Evolutionary conservation across 768 basidiomycete species (phyloP), one percentile per base, ranked within the genome.

Genomic region (Russula ochroleuca): DNA sequence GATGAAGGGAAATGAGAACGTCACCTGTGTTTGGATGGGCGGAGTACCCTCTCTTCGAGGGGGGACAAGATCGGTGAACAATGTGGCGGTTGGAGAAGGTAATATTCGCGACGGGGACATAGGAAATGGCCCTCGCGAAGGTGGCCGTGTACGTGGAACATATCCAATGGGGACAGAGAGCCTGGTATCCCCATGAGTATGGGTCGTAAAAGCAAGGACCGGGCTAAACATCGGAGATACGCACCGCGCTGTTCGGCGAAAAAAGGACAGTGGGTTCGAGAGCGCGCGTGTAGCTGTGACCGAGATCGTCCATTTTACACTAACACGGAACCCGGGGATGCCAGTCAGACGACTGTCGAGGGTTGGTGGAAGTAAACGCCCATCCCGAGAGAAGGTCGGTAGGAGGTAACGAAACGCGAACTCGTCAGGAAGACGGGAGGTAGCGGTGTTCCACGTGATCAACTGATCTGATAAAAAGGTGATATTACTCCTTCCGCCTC

Each of bases 311-410:
- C 63, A 67, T 6, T 41, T 50, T 15, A 67, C 51, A 15, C 49
- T 49, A 19, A 67, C 66, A 19, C 58, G 57, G 41, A 67, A 67
- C 10, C 66, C 63, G 5, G 63, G 63, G 13, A 67, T 61, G 6
- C 53, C 57, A 25, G 48, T 56, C 50, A 64, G 25, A 3, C 66
- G 58, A 21, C 58, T 63, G 25, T 65, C 66, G 59, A 60, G 64
- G 40, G 59, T 54, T 6, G 66, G 54, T 0, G 66, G 66, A 9
- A 67, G 63, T 11, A 67, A 33, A 19, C 50, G 57, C 28, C 57
- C 47, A 2, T 57, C 21, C 23, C 13, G 15, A 19, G 37, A 38
- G 1, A 21, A 31, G 10, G 50, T 33, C 6, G 63, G 66, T n/a
- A 64, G 10, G 28, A 41, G 4, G 6, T 43, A 45, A 31, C 59